Percentiles rank a stretch among this genome's conserved stretches.
Evolutionary conservation across 441 rosid genomes (phyloP).

Genomic region (Gossypium schwendimanii): DNA sequence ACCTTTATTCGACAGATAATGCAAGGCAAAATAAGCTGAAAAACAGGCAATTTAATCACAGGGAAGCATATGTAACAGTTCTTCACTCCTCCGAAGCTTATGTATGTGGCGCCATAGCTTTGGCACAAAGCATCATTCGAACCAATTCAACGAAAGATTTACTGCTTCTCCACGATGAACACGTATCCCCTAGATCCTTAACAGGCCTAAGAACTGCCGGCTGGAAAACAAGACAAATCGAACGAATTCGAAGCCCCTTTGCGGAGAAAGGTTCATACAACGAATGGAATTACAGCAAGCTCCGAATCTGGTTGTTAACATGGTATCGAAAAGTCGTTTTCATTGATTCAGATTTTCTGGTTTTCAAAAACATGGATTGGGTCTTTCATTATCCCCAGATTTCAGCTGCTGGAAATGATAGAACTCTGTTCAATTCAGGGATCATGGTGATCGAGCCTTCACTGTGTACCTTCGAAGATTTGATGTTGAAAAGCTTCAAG

Average conservation of each 20-base stretch:
- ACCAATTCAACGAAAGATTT: slow-evolving; percentile 40
- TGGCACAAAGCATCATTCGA: slow-evolving; percentile 61
- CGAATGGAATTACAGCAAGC: slow-evolving; percentile 80
- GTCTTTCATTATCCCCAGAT: slow-evolving; percentile 56
- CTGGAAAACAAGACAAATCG: slow-evolving; percentile 44
- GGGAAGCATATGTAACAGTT: slow-evolving; percentile 62
- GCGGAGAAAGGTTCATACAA: slow-evolving; percentile 53
- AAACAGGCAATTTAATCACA: slow-evolving; percentile 6
- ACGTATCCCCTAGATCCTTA: slow-evolving; percentile 32
- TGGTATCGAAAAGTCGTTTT: slow-evolving; percentile 59
- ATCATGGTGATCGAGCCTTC: slow-evolving; percentile 86
- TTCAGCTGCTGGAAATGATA: slow-evolving; percentile 44
- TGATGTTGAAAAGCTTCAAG: slow-evolving; percentile 34
- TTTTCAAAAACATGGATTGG: slow-evolving; percentile 42
- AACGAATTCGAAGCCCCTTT: slow-evolving; percentile 55
- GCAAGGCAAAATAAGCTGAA: not conserved
- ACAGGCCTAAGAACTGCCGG: slow-evolving; percentile 51
- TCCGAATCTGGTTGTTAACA: slow-evolving; percentile 54
- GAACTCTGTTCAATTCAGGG: slow-evolving; percentile 58
- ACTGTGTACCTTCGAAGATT: slow-evolving; percentile 39
- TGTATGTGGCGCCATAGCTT: slow-evolving; percentile 73
- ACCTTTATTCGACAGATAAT: not conserved
- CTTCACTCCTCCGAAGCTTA: slow-evolving; percentile 73
- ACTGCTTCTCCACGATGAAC: slow-evolving; percentile 56
- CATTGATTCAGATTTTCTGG: slow-evolving; percentile 56